These are phyloP conservation scores for Prillingera fragicola DNA, from an alignment of 1,284 basidiomycete genomes.

Conservation along the genomic window DNA sequence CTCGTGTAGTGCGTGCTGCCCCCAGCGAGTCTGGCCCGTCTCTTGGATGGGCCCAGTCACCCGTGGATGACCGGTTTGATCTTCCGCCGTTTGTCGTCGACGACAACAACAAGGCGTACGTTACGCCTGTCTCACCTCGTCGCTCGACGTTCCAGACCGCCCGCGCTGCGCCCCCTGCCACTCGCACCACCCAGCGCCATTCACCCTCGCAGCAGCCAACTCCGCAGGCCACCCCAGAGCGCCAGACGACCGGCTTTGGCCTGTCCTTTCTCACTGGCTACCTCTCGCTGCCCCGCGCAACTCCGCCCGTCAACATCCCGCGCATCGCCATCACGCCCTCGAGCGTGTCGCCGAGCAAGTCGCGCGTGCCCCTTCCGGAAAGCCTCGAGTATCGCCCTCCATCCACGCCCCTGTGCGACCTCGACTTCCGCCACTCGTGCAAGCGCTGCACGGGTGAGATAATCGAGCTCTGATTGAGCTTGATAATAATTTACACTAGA, in stretches of 20 bases:
- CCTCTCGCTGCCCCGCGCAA: slow-evolving; percentile 8
- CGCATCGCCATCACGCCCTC: slow-evolving; percentile 15
- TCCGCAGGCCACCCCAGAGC: slow-evolving; percentile 9
- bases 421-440: slow-evolving; percentile 29
- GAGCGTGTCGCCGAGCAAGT: slow-evolving; percentile 12
- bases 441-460: slow-evolving; percentile 28
- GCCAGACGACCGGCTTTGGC: slow-evolving; percentile 6
- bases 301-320: slow-evolving; percentile 6
- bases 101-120: slow-evolving; percentile 12
- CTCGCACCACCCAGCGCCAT: not conserved
- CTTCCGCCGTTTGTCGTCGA: slow-evolving; percentile 21
- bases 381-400: slow-evolving; percentile 6
- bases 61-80: slow-evolving; percentile 7
- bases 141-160: not conserved
- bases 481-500: not conserved
- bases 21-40: slow-evolving; percentile 5
- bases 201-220: not conserved
- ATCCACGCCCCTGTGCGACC: slow-evolving; percentile 3
- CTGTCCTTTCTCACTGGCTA: slow-evolving; percentile 21
- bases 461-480: slow-evolving; percentile 22
- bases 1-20: slow-evolving; percentile 14
- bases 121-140: slow-evolving; percentile 16
- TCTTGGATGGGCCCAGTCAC: slow-evolving; percentile 3
- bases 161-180: not conserved
- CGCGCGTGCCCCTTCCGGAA: slow-evolving; percentile 9